These are phyloP conservation scores for Cutaneotrichosporon daszewskae DNA, from an alignment of 1,284 basidiomycete species.

Conservation along the genomic window DNA sequence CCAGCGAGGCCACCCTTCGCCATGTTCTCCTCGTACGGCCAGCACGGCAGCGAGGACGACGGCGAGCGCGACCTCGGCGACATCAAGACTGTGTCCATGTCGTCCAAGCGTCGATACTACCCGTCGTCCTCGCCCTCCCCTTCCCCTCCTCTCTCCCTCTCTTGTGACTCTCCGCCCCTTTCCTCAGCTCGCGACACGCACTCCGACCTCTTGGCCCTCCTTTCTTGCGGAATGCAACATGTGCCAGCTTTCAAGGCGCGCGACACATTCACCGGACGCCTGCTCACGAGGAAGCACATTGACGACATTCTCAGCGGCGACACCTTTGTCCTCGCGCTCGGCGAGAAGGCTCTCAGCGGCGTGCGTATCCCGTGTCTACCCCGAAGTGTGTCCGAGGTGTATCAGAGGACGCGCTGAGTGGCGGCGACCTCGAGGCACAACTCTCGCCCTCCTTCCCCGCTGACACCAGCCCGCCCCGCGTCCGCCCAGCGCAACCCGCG, in stretches of 20 bases:
- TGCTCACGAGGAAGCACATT: background rate
- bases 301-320: constrained; percentile 1
- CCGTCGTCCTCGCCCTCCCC: background rate
- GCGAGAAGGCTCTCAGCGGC: background rate
- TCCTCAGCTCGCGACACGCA: background rate
- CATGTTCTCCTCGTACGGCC: constrained; percentile 57
- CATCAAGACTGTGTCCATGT: too few species aligned
- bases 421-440: background rate
- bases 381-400: background rate
- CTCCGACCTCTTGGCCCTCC: background rate
- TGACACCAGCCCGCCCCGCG: constrained; percentile 1
- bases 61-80: too few species aligned
- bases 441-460: background rate
- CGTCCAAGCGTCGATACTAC: too few species aligned
- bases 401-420: background rate
- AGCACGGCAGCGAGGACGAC: too few species aligned
- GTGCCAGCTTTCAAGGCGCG: background rate
- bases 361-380: background rate
- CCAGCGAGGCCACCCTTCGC: constrained; percentile 55
- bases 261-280: background rate
- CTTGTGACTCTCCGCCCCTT: background rate
- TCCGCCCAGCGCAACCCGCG: constrained; percentile 1
- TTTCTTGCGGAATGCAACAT: too few species aligned
- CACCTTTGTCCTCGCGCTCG: background rate
- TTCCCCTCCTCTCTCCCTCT: background rate